A percentile compares a stretch with the other conserved stretches of the same genome.
Evolutionary conservation across 768 basidiomycete species (phyloP).

Genomic region (Omphalotus guepiniiformis): DNA sequence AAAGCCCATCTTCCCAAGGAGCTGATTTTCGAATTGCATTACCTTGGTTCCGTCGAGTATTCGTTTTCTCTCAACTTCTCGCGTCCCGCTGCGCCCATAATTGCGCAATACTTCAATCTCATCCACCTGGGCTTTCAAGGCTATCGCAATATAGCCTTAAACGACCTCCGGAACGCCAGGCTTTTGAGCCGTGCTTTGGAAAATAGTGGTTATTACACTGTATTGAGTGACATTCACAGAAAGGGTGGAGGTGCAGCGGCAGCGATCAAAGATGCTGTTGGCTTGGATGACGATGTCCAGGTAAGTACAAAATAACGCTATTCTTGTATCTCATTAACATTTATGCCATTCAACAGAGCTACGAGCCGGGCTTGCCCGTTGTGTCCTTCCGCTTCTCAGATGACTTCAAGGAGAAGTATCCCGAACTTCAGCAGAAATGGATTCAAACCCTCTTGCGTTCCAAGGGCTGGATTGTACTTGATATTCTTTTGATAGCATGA

Average conservation of each 20-base stretch:
- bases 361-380: conserved; percentile 59
- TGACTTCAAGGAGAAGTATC: conserved; percentile 48
- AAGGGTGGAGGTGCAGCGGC: conserved; percentile 23
- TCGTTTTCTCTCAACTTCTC: conserved; percentile 68
- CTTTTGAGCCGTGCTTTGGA: conserved; percentile 61
- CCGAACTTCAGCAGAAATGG: conserved; percentile 57
- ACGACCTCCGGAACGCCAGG: conserved; percentile 59
- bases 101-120: conserved; percentile 63
- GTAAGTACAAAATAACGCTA: conserved; percentile 30
- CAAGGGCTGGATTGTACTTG: conserved; percentile 48
- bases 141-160: conserved; percentile 43
- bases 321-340: conserved; percentile 15
- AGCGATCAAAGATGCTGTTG: conserved; percentile 29
- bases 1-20: conserved; percentile 62
- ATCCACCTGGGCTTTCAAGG: conserved; percentile 57
- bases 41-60: conserved; percentile 62
- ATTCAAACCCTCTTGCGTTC: conserved; percentile 46
- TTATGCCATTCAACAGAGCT: conserved; percentile 33
- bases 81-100: conserved; percentile 58
- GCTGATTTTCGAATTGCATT: conserved; percentile 67
- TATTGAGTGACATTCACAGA: conserved; percentile 55
- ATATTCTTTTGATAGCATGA: conserved; percentile 15
- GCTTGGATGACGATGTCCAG: conserved; percentile 52
- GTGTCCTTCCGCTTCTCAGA: conserved; percentile 64
- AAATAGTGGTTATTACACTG: conserved; percentile 45